phyloP scores from a whole-genome alignment of 2,329 filamentous ascomycete genomes.

The Trichoderma polysporum region DNA sequence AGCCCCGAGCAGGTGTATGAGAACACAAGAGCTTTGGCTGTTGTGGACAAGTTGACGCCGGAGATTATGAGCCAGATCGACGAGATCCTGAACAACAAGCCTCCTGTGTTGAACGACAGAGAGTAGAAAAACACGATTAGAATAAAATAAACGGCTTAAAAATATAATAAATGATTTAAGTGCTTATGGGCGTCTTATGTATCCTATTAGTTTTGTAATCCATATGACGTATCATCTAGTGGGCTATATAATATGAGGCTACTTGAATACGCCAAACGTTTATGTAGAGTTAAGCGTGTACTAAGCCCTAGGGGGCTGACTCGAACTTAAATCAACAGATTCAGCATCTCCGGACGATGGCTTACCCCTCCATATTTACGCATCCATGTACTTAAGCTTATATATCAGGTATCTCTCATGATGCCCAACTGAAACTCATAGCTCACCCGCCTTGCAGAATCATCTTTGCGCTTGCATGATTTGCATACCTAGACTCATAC shows the following conservation, averaged over 20 bases:
- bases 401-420: background rate
- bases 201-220: background rate
- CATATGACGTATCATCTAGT: background rate
- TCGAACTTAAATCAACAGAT: background rate
- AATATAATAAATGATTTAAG: background rate
- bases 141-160: background rate
- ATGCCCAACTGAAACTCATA: background rate
- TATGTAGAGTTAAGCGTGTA: background rate
- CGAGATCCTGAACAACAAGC: conserved; percentile 58
- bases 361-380: background rate
- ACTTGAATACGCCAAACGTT: background rate
- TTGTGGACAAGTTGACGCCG: conserved; percentile 56
- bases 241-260: background rate
- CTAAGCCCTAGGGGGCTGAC: conserved; percentile 12
- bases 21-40: conserved; percentile 53
- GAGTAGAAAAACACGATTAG: conserved; percentile 28
- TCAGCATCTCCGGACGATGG: conserved; percentile 3
- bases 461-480: background rate
- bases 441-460: too few species aligned
- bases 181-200: background rate
- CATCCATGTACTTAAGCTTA: background rate
- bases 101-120: conserved; percentile 41
- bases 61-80: conserved; percentile 62
- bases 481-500: background rate
- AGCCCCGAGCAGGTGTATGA: conserved; percentile 59